phyloP scores from a whole-genome alignment of 2,329 filamentous ascomycete genomes.

The Boeremia lycopersici region DNA sequence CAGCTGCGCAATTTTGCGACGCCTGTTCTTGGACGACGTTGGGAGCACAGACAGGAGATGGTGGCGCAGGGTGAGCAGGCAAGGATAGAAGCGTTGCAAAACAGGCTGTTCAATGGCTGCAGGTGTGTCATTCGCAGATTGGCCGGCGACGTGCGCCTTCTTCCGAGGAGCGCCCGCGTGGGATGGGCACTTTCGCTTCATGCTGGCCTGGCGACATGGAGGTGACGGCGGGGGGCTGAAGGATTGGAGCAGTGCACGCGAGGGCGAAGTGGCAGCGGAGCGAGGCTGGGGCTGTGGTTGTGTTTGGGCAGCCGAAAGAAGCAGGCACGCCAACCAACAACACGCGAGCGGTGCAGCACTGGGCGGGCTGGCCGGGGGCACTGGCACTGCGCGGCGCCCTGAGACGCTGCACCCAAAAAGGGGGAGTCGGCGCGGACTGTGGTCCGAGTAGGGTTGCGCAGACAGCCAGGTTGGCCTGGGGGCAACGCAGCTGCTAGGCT shows the following conservation, averaged over 20 bases:
- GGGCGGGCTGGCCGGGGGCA: background rate
- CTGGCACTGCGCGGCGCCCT: background rate
- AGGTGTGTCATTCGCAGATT: constrained; percentile 43
- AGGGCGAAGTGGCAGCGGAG: constrained; percentile 10
- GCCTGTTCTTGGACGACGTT: constrained; percentile 63
- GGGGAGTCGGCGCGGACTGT: background rate
- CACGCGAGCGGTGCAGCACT: background rate
- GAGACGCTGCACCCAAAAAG: background rate
- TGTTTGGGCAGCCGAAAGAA: constrained; percentile 9
- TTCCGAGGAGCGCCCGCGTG: constrained; percentile 30
- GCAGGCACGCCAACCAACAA: constrained; percentile 9
- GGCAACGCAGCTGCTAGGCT: constrained; percentile 7
- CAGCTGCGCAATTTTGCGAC: constrained; percentile 52
- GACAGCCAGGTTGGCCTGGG: constrained; percentile 3
- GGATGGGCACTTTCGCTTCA: constrained; percentile 41
- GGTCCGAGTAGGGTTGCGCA: constrained; percentile 5
- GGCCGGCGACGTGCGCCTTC: constrained; percentile 30
- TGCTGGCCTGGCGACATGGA: constrained; percentile 18
- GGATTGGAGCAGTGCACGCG: background rate
- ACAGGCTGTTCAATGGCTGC: constrained; percentile 63
- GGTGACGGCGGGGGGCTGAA: background rate
- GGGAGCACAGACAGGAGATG: constrained; percentile 73
- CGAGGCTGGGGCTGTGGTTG: constrained; percentile 7
- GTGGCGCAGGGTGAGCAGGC: constrained; percentile 70
- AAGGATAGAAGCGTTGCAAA: constrained; percentile 70